Percentiles rank a stretch among this genome's conserved stretches.
Evolutionary conservation across 1,139 yeast species (phyloP).

Genomic region (Diutina scorzettiae): DNA sequence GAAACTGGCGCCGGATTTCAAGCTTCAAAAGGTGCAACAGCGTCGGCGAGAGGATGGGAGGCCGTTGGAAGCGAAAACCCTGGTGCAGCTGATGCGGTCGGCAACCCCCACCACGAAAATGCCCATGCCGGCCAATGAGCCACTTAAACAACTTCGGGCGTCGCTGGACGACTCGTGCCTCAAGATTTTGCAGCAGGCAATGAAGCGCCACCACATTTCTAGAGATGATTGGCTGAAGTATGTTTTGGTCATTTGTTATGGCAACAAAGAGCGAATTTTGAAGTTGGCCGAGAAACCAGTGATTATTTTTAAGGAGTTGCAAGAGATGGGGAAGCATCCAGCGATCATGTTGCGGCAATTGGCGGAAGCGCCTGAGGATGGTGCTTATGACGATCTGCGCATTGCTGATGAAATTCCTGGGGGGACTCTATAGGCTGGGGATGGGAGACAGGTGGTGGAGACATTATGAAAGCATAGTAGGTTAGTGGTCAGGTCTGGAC

Average conservation of each 20-base stretch:
- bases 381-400: constrained; percentile 28
- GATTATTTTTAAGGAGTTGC: constrained; percentile 74
- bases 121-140: constrained; percentile 23
- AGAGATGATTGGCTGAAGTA: constrained; percentile 82
- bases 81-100: not conserved
- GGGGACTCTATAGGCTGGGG: constrained; percentile 39
- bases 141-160: constrained; percentile 76
- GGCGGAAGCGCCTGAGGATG: constrained; percentile 29
- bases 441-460: too few species aligned
- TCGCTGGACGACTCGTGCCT: constrained; percentile 89
- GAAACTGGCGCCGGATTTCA: constrained; percentile 5
- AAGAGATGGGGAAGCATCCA: constrained; percentile 80
- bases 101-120: not conserved
- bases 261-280: constrained; percentile 77
- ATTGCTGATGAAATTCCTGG: constrained; percentile 44
- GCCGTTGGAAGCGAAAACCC: not conserved
- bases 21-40: not conserved
- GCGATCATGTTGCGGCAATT: constrained; percentile 86
- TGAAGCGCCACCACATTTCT: constrained; percentile 72
- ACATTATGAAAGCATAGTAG: too few species aligned
- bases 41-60: not conserved
- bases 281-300: constrained; percentile 86
- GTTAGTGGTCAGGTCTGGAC: too few species aligned
- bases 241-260: constrained; percentile 82
- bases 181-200: constrained; percentile 79